Evolutionary conservation across 192 early-diverging fungal species (phyloP), one percentile per base, ranked within the genome.

Genomic region (Entrophospora sp.): DNA sequence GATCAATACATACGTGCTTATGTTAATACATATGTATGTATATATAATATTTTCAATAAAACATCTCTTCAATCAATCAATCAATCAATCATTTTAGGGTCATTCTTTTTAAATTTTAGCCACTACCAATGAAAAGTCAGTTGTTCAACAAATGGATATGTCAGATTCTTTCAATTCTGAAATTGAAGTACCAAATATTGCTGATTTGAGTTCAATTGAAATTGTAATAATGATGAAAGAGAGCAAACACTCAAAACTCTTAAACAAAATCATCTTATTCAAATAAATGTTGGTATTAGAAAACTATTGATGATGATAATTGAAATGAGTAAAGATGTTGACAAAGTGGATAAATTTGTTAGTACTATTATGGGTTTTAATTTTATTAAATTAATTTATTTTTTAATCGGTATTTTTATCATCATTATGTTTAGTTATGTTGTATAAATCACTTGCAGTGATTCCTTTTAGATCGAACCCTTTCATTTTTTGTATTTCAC

Each of bases 291-390:
- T 28, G 89, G 90, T 5, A 82, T 99, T 72, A 99, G 97, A 79
- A 94, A 90, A 67, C 73, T 99, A 46, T 71, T 99, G 58, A 87
- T 92, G 83, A 82, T 91, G 14, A 79, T 88, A 27, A 95, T 96
- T n/a, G n/a, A n/a, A n/a, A n/a, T n/a, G n/a, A 68, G 87, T 22
- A 93, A 97, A 72, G 93, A 94, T 32, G 71, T 59, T 10, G 85
- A 91, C 66, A 90, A 86, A 59, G 81, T 91, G 16, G 85, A 85
- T 3, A 87, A 90, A 65, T 88, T 94, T 79, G 85, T 90, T 40
- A 72, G 72, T 57, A 71, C 81, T 48, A 73, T 85, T 63, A 66
- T 66, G 36, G 18, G 37, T n/a, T 20, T 65, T 10, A 31, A 59
- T 16, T 31, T 32, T 38, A 27, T 18, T 58, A 9, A n/a, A n/a